Evolutionary conservation across 148 eudicot genomes (phyloP).

Genomic region (Heliamphora exappendiculata): DNA sequence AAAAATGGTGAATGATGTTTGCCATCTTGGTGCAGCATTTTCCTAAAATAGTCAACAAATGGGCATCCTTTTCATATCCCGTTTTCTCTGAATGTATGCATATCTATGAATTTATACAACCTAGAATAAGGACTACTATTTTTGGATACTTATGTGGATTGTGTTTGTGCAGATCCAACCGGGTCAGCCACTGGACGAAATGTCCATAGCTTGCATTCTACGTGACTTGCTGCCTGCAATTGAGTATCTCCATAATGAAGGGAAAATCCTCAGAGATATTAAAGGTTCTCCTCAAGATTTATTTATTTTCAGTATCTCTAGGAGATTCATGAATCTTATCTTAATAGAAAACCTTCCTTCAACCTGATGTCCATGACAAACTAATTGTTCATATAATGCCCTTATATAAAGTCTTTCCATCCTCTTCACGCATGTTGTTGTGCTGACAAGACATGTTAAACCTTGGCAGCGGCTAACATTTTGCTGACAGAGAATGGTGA

Average conservation of each 20-base stretch:
- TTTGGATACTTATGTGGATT: constrained; percentile 14
- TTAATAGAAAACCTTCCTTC: neutral
- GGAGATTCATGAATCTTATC: neutral
- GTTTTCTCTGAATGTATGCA: neutral
- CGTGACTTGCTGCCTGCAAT: constrained; percentile 89
- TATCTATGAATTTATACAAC: neutral
- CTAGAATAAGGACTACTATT: neutral
- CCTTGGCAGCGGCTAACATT: constrained; percentile 85
- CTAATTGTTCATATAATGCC: neutral
- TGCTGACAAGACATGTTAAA: constrained; percentile 15
- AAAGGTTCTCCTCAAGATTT: constrained; percentile 43
- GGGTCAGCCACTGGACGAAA: constrained; percentile 84
- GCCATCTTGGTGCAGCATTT: neutral
- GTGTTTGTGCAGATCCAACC: constrained; percentile 71
- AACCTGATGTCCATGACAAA: neutral
- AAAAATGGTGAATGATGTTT: neutral
- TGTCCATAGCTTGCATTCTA: constrained; percentile 77
- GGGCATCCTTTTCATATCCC: neutral
- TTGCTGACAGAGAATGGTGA: constrained; percentile 89
- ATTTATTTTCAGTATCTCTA: neutral
- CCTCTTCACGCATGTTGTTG: constrained; percentile 1
- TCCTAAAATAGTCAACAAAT: too few relatives aligned
- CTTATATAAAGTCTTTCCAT: neutral
- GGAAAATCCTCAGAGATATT: constrained; percentile 90
- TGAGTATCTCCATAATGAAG: constrained; percentile 90